Base-by-base conservation (phyloP, 1,284 basidiomycete species). In the Ustilago lituana region DNA sequence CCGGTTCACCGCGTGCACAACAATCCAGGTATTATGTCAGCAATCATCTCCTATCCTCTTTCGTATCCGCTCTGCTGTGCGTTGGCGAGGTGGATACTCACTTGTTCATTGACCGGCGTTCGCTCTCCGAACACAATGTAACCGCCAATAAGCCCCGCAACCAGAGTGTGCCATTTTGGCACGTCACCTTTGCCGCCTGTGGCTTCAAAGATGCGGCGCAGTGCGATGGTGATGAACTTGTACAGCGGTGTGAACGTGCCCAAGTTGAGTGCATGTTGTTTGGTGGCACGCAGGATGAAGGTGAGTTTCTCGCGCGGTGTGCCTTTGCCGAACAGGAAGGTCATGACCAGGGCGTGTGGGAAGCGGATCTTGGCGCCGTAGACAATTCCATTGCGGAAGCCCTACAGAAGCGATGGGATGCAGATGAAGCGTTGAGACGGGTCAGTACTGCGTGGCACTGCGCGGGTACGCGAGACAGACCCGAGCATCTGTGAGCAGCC, bases 261-360 rank as follows among this genome's bases (percentile, higher is more conserved):
- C 37, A 99, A 88, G 81, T 94, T 94, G 57, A 91, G 76, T 4
- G 92, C 89, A 83, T 95, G 93, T 63, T 91, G 89, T 76, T 88
- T 90, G 3, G 96, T 98, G n/a, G 94, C 91, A 20, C 87, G 87
- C 81, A 89, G 90, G 72, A 98, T 92, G 56, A 87, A 85, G 49
- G 84, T 84, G 33, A 88, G 76, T 37, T 92, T 88, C 12, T 88
- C 82, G 74, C 85, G 52, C 10, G 67, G 63, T 23, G 72, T 69
- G 12, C 76, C 75, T 1, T 78, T 58, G 8, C 82, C 81, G 79
- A 98, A 98, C 24, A 98, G 86, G 62, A 97, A 88, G n/a, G 93
- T 91, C 95, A 98, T 98, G 55, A 98, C 90, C 23, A 99, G 85
- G 2, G 96, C 95, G 87, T 99, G 96, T n/a, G 96, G 96, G 81